These are phyloP conservation scores for Umbelopsis ramanniana DNA, from an alignment of 192 early-diverging fungal genomes.

Conservation along the genomic window DNA sequence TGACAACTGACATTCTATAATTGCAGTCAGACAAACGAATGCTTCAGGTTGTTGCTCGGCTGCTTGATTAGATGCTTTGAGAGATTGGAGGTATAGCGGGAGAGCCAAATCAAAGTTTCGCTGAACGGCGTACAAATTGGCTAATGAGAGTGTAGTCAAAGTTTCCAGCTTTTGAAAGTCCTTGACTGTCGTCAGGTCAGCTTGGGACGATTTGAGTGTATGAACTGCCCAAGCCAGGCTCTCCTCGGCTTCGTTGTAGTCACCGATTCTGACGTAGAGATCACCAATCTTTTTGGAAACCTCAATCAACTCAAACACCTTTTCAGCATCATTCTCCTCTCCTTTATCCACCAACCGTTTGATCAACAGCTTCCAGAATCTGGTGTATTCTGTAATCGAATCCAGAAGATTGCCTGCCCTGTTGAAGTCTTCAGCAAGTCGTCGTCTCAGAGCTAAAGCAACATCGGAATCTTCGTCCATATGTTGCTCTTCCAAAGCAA, in stretches of 20 bases:
- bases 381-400: constrained; percentile 42
- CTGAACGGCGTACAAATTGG: constrained; percentile 56
- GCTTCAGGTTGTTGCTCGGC: constrained; percentile 29
- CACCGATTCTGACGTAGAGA: constrained; percentile 40
- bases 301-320: constrained; percentile 33
- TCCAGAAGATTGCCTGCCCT: constrained; percentile 42
- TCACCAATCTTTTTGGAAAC: constrained; percentile 44
- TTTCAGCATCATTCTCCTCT: constrained; percentile 24
- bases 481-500: constrained; percentile 31
- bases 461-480: constrained; percentile 19
- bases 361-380: constrained; percentile 41
- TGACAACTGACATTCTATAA: constrained; percentile 55
- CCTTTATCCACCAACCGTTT: neutral
- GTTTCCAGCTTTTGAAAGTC: neutral
- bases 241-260: constrained; percentile 44
- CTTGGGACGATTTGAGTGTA: constrained; percentile 25
- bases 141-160: constrained; percentile 34
- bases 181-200: neutral
- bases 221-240: constrained; percentile 53
- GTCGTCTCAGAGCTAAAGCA: constrained; percentile 30
- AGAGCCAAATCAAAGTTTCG: constrained; percentile 49
- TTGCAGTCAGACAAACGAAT: constrained; percentile 54
- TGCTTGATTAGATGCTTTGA: constrained; percentile 36
- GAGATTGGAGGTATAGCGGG: constrained; percentile 48
- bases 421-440: constrained; percentile 33